Conservation (phyloP, 306 rosid genomes). For the Corylus heterophylla region DNA sequence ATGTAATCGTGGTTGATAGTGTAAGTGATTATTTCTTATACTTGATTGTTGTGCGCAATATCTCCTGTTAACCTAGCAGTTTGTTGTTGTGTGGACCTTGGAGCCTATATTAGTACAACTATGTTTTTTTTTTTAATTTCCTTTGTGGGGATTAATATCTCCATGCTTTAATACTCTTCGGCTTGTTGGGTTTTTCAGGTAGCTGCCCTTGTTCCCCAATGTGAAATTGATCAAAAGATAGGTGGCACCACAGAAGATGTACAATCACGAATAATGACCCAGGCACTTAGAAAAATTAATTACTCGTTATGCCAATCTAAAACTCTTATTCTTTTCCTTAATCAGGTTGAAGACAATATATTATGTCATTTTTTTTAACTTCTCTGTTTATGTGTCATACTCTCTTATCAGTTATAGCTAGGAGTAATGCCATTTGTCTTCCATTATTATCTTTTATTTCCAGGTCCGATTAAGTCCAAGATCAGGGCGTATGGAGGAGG, state of each 20-base stretch:
- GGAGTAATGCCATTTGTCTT: slow-evolving; percentile 17
- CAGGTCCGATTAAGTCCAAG: slow-evolving; percentile 65
- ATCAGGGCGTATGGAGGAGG: slow-evolving; percentile 53
- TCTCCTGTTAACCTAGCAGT: background rate
- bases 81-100: background rate
- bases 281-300: slow-evolving; percentile 70
- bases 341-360: slow-evolving; percentile 57
- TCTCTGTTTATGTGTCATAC: slow-evolving; percentile 20
- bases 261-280: slow-evolving; percentile 66
- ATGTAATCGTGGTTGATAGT: slow-evolving; percentile 88
- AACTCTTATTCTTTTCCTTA: slow-evolving; percentile 65
- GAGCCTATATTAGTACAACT: background rate
- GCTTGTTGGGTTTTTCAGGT: slow-evolving; percentile 52
- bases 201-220: slow-evolving; percentile 84
- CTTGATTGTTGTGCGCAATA: background rate
- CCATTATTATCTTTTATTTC: slow-evolving; percentile 15
- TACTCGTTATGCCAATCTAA: slow-evolving; percentile 61
- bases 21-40: slow-evolving; percentile 44
- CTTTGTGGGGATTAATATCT: background rate
- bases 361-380: slow-evolving; percentile 4
- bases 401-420: slow-evolving; percentile 7
- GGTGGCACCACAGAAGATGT: slow-evolving; percentile 40
- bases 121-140: background rate
- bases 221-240: slow-evolving; percentile 62
- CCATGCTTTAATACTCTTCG: background rate